A percentile compares a stretch with the other conserved stretches of the same genome.
Conservation (phyloP, 805 yeast genomes). For the Candida succiphila region DNA sequence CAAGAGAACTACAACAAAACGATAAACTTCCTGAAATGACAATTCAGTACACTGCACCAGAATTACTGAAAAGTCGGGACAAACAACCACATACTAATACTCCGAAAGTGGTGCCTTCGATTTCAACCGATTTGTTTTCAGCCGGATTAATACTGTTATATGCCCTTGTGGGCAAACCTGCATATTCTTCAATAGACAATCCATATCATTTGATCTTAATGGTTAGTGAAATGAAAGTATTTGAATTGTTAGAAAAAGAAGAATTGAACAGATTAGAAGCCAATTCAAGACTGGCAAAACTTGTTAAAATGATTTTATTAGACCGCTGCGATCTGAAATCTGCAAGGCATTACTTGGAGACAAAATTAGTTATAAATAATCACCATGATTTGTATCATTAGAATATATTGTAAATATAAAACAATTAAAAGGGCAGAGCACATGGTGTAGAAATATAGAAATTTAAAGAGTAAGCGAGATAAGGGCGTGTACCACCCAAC, state of each 20-base stretch:
- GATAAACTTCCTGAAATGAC: constrained; percentile 22
- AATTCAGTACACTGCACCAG: constrained; percentile 38
- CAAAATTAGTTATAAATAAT: too few species aligned
- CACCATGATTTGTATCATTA: too few species aligned
- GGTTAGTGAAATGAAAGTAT: constrained; percentile 21
- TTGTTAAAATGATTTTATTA: too few species aligned
- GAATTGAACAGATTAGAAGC: constrained; percentile 13
- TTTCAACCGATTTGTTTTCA: constrained; percentile 32
- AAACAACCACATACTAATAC: constrained; percentile 13
- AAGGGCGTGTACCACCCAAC: too few species aligned
- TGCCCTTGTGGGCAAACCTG: constrained; percentile 35
- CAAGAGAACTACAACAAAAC: constrained; percentile 7
- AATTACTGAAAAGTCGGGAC: constrained; percentile 20
- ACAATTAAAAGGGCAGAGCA: too few species aligned
- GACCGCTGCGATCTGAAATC: too few species aligned
- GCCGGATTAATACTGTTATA: constrained; percentile 34
- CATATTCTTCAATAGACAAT: constrained; percentile 25
- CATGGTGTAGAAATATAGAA: too few species aligned
- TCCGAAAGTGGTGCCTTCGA: constrained; percentile 5
- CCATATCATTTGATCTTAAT: constrained; percentile 22
- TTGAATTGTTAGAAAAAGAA: constrained; percentile 21
- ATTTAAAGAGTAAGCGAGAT: too few species aligned
- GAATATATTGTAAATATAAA: too few species aligned
- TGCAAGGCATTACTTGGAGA: too few species aligned
- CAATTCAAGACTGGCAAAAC: constrained; percentile 4